phyloP scores from a whole-genome alignment of 2,329 filamentous ascomycete species.

The Aureobasidium sp. region DNA sequence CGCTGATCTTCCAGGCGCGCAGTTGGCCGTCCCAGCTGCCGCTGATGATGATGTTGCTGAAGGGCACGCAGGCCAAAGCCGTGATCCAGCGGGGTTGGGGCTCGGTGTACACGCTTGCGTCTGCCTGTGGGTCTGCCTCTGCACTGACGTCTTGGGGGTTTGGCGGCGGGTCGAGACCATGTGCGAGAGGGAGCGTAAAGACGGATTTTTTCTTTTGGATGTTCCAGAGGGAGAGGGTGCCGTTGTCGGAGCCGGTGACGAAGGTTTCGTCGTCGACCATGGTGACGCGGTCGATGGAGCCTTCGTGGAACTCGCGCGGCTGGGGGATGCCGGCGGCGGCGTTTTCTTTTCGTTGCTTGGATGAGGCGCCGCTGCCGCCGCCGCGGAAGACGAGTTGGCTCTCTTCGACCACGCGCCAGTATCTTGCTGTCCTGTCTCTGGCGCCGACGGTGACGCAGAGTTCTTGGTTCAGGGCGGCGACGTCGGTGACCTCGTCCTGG shows the following conservation, averaged over 20 bases:
- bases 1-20: constrained; percentile 74
- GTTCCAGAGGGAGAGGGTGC: constrained; percentile 78
- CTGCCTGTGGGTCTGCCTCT: constrained; percentile 51
- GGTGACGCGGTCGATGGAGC: constrained; percentile 84
- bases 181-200: constrained; percentile 69
- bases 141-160: constrained; percentile 64
- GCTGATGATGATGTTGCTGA: constrained; percentile 81
- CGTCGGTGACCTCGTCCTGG: constrained; percentile 80
- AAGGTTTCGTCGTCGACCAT: constrained; percentile 86
- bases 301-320: constrained; percentile 55
- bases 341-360: constrained; percentile 42
- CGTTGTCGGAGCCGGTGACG: constrained; percentile 89
- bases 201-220: constrained; percentile 92
- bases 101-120: constrained; percentile 44
- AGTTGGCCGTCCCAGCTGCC: constrained; percentile 93
- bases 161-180: constrained; percentile 72
- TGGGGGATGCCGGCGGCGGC: constrained; percentile 29
- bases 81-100: constrained; percentile 75
- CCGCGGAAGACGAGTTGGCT: constrained; percentile 92
- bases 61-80: constrained; percentile 76
- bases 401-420: constrained; percentile 97
- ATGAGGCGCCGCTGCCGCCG: constrained; percentile 46
- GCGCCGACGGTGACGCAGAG: constrained; percentile 86
- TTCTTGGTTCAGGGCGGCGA: constrained; percentile 77
- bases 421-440: constrained; percentile 78